Evolutionary conservation across 2,329 filamentous ascomycete species (phyloP).

Genomic region (Ampelomyces quisqualis): DNA sequence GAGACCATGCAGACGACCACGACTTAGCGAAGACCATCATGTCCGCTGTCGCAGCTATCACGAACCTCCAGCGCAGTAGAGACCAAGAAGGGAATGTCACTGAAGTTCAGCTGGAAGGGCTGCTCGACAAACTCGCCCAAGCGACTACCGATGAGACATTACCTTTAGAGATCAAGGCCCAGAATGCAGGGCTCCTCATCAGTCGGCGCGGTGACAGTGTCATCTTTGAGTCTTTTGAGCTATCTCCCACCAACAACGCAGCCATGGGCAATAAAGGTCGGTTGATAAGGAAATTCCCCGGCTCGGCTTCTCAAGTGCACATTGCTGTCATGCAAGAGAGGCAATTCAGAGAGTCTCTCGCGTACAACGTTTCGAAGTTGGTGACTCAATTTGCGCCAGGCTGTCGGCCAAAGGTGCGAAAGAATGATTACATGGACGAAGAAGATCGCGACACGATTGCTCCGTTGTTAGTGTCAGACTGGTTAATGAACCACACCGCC

Average conservation of each 20-base stretch:
- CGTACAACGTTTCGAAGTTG: constrained; percentile 40
- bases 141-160: constrained; percentile 19
- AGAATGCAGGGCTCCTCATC: constrained; percentile 53
- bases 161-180: constrained; percentile 46
- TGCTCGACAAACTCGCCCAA: constrained; percentile 17
- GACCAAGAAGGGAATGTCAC: constrained; percentile 12
- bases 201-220: constrained; percentile 23
- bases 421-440: constrained; percentile 39
- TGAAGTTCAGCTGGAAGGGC: constrained; percentile 8
- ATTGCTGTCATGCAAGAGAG: constrained; percentile 19
- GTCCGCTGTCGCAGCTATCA: not conserved
- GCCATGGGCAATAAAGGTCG: constrained; percentile 45
- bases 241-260: constrained; percentile 45
- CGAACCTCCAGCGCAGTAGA: not conserved
- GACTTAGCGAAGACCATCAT: not conserved
- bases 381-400: constrained; percentile 38
- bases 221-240: constrained; percentile 51
- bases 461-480: constrained; percentile 56
- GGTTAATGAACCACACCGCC: constrained; percentile 47
- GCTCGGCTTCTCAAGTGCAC: constrained; percentile 39
- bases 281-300: constrained; percentile 51
- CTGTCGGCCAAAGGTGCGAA: constrained; percentile 42
- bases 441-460: constrained; percentile 54
- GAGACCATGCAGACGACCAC: not conserved
- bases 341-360: constrained; percentile 27